Percentiles rank a stretch among this genome's conserved stretches.
phyloP scores from a whole-genome alignment of 805 yeast genomes.

The Saturnispora silvae region DNA sequence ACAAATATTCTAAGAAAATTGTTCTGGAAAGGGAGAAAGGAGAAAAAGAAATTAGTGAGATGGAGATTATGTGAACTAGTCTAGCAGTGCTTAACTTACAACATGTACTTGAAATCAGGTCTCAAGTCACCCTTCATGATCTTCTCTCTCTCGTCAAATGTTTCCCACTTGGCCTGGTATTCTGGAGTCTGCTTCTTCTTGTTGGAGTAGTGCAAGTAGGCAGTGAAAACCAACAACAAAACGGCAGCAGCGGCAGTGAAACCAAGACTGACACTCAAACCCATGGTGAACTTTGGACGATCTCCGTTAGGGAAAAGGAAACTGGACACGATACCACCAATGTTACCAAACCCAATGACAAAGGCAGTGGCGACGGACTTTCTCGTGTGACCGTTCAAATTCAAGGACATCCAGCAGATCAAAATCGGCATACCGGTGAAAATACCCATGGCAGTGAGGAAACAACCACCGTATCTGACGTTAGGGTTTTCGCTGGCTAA shows the following conservation, averaged over 20 bases:
- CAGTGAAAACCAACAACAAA: slow-evolving; percentile 24
- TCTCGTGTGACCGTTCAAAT: slow-evolving; percentile 53
- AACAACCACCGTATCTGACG: slow-evolving; percentile 55
- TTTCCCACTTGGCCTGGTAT: slow-evolving; percentile 22
- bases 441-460: slow-evolving; percentile 47
- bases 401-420: slow-evolving; percentile 58
- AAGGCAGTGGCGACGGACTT: slow-evolving; percentile 39
- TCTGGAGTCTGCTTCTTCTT: slow-evolving; percentile 26
- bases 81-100: slow-evolving; percentile 20
- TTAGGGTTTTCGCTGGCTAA: slow-evolving; percentile 30
- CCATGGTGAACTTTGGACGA: slow-evolving; percentile 48
- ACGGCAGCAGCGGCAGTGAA: slow-evolving; percentile 33
- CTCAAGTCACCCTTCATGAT: slow-evolving; percentile 28
- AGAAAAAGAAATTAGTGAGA: no score
- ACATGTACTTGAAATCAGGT: slow-evolving; percentile 39
- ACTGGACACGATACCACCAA: slow-evolving; percentile 61
- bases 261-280: slow-evolving; percentile 41
- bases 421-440: slow-evolving; percentile 58
- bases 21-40: no score
- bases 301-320: slow-evolving; percentile 44
- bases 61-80: no score
- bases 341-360: slow-evolving; percentile 64
- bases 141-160: slow-evolving; percentile 20
- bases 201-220: slow-evolving; percentile 24
- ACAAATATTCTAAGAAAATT: no score